Evolutionary conservation across 345 rosid genomes (phyloP), one percentile per base, ranked within the genome.

Genomic region (Hirschfeldia incana): DNA sequence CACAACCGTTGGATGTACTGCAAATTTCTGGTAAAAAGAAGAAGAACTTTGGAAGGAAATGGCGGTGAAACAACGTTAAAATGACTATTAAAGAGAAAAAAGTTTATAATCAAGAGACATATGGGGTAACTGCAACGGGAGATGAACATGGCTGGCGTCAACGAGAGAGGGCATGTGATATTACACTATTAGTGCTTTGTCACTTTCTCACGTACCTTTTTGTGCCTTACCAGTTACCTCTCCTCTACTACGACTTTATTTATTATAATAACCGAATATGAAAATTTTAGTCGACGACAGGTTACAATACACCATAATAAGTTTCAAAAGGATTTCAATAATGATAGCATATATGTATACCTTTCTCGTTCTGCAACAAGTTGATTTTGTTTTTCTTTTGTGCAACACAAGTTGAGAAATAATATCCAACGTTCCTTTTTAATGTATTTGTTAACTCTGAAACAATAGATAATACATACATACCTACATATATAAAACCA

Each of bases 111-210:
- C 2, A 59, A 12, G 55, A 61, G 82, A 79, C 74, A 68, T 60
- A 79, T 73, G 82, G 82, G 69, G 82, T 67, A 58, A 72, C 3
- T 59, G 77, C n/a, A 44, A 66, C n/a, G 64, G 69, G 73, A 73
- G 82, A 79, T 15, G 82, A 79, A 79, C 82, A 79, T 73, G 82
- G 74, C 6, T 73, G 82, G 74, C 6, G 39, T 77, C 65, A 15
- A 53, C 37, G 71, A 70, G 71, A 77, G 71, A 77, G 58, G 76
- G 44, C 78, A 79, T 79, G 82, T 79, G 82, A 79, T 68, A 51
- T 46, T 60, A 61, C 53, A 61, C 30, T 28, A 79, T 74, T 74
- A 79, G 82, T 79, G 78, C 66, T 74, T 79, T 79, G 82, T 74
- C 82, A 68, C 82, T 74, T 74, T 68, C 78, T 69, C 82, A 34